Base-by-base conservation (phyloP, 1,284 basidiomycete genomes). In the Pisolithus thermaeus region DNA sequence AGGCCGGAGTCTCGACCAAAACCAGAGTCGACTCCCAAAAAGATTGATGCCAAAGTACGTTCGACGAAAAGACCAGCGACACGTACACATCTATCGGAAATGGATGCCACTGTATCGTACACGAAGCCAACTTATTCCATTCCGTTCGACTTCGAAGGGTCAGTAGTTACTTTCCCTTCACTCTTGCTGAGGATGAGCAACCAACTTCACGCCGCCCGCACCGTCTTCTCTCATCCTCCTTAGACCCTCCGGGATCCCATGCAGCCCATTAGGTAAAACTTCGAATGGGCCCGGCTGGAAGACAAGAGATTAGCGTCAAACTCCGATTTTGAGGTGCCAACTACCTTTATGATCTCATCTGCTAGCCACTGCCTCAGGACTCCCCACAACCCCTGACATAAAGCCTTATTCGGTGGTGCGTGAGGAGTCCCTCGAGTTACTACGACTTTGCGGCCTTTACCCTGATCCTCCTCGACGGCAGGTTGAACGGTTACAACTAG, bases 201-300 rank as follows among this genome's bases (percentile, higher is more conserved):
- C 66, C 11, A 83, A 63, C 58, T 83, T 81, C n/a, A 62, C 59
- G 2, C 70, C 77, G 27, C 76, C 80, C 12, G 81, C 68, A 47
- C 72, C 57, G 7, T 69, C 63, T 2, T 61, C 55, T 54, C 66
- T 61, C 60, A 83, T 46, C 51, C 66, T 64, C 35, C 71, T 61
- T 48, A 83, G 57, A 0, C 76, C 81, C 7, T 54, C 67, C 0
- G 58, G 44, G n/a, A 83, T 73, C 2, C 74, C 78, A 3, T 57
- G 57, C 7, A 83, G 62, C 4, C 81, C 80, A 32, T 65, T 62
- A 0, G 30, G 30, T 32, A 83, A 59, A 12, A 78, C 63, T 58
- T 79, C 73, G 3, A 71, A 58, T 1, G 61, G 60, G 54, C 72
- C 73, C 0, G 74, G 69, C 73, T 72, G 46, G 43, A 28, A 9